Evolutionary conservation across 176 grass and related monocot genomes (phyloP), one percentile per base, ranked within the genome.

Genomic region (Canna indica): DNA sequence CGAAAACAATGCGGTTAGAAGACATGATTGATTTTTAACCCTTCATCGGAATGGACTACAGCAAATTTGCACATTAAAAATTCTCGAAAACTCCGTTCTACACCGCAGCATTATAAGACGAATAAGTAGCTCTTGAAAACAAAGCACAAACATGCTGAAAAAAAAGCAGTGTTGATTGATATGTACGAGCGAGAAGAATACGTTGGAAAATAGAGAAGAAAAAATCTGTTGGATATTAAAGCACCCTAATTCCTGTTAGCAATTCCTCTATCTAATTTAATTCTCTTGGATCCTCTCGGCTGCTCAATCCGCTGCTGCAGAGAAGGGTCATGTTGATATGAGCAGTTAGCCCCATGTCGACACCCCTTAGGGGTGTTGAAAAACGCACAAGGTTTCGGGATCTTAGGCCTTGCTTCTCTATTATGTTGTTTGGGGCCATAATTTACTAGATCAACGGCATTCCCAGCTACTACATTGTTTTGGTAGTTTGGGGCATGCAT

Each of bases 201-300:
- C 29, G 50, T 18, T 20, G 22, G 28, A 11, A 73, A 59, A 0
- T 7, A 42, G 16, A 38, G 31, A 29, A 59, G 9, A 31, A 36
- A 30, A 9, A 44, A 29, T 27, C 16, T 22, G 33, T 3, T 27
- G 9, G 4, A 33, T 47, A 22, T 18, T 9, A 27, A 20, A 47
- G 27, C 7, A 24, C 47, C 65, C 66, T 54, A 67, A 62, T 83
- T 83, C 62, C 84, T 87, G 25, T 82, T 83, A 27, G 76, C 81
- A 75, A 93, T 94, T 74, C 82, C 79, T 81, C 58, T 93, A 70
- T 99, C 95, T 64, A 97, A 39, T 71, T 99, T 99, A 56, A 90
- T 77, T 64, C 86, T 88, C 77, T 97, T 97, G 26, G 85, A 69
- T 11, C 82, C 88, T 16, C 81, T 93, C 25, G 74, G 77, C 65